A percentile compares a stretch with the other conserved stretches of the same genome.
Evolutionary conservation across 768 basidiomycete species (phyloP).

Genomic region (Suillus sp.): DNA sequence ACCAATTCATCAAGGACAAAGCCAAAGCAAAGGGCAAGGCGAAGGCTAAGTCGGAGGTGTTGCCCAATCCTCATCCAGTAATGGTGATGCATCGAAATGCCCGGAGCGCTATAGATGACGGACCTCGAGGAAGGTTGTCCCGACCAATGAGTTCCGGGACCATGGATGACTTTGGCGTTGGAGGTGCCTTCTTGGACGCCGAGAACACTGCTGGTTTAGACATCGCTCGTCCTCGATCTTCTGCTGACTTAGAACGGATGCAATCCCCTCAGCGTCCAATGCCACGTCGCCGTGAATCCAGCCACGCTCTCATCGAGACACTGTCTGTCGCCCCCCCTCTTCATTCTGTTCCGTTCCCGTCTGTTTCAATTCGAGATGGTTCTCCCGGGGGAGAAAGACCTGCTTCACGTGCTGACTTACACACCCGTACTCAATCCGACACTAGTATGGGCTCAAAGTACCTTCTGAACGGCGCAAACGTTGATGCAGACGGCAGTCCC

Average conservation of each 20-base stretch:
- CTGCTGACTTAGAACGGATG: conserved; percentile 55
- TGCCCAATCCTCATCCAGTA: conserved; percentile 51
- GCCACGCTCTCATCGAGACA: conserved; percentile 49
- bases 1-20: conserved; percentile 76
- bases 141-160: conserved; percentile 71
- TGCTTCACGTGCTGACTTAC: conserved; percentile 38
- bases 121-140: conserved; percentile 43
- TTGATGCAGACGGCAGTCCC: conserved; percentile 34
- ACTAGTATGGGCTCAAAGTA: conserved; percentile 53
- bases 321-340: conserved; percentile 42
- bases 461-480: conserved; percentile 43
- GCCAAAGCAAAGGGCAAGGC: conserved; percentile 44
- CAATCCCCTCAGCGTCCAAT: conserved; percentile 42
- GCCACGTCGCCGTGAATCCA: conserved; percentile 52
- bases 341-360: conserved; percentile 67
- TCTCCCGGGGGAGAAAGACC: conserved; percentile 49
- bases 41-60: conserved; percentile 38
- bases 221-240: conserved; percentile 54
- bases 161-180: conserved; percentile 53
- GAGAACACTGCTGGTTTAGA: conserved; percentile 27
- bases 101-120: conserved; percentile 45
- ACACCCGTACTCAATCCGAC: conserved; percentile 51
- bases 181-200: conserved; percentile 49
- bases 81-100: conserved; percentile 41
- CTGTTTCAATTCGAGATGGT: conserved; percentile 50